Evolutionary conservation across 257 asterid genomes (phyloP).

Genomic region (Galeopsis tetrahit): DNA sequence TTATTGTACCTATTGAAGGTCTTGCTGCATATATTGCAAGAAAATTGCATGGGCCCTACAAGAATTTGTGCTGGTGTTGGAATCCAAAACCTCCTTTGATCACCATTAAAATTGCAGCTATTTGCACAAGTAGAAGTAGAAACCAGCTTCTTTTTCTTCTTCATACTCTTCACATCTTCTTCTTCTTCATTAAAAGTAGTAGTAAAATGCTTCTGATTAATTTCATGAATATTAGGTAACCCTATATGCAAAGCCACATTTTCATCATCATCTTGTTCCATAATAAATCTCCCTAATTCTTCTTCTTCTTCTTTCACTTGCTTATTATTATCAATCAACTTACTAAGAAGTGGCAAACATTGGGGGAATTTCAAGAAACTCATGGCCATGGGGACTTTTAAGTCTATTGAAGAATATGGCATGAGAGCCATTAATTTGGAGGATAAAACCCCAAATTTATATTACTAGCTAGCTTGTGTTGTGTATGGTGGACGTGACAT

Average conservation of each 20-base stretch:
- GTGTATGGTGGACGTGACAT: too few species aligned
- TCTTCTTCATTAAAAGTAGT: slow-evolving; percentile 40
- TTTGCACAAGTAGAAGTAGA: neutral
- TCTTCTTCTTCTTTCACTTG: slow-evolving; percentile 48
- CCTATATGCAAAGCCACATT: slow-evolving; percentile 79
- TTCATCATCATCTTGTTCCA: slow-evolving; percentile 34
- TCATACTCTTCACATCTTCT: slow-evolving; percentile 33
- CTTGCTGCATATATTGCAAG: slow-evolving; percentile 84
- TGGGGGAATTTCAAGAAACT: slow-evolving; percentile 61
- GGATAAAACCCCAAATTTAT: slow-evolving; percentile 48
- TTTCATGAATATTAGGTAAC: slow-evolving; percentile 52
- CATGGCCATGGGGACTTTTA: slow-evolving; percentile 39
- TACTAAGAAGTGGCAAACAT: slow-evolving; percentile 81
- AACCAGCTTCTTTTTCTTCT: slow-evolving; percentile 25
- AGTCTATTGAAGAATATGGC: slow-evolving; percentile 42
- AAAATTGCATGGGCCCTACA: slow-evolving; percentile 91
- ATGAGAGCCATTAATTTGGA: slow-evolving; percentile 70
- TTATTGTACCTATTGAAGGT: slow-evolving; percentile 94
- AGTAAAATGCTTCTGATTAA: slow-evolving; percentile 17
- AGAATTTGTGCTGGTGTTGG: slow-evolving; percentile 95
- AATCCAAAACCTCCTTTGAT: slow-evolving; percentile 74
- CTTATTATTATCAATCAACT: slow-evolving; percentile 47
- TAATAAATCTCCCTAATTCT: slow-evolving; percentile 30
- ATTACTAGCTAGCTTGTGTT: too few species aligned
- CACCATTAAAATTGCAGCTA: slow-evolving; percentile 37